Base-by-base conservation (phyloP, 2,329 filamentous ascomycete genomes). In the Coleophoma cylindrospora region DNA sequence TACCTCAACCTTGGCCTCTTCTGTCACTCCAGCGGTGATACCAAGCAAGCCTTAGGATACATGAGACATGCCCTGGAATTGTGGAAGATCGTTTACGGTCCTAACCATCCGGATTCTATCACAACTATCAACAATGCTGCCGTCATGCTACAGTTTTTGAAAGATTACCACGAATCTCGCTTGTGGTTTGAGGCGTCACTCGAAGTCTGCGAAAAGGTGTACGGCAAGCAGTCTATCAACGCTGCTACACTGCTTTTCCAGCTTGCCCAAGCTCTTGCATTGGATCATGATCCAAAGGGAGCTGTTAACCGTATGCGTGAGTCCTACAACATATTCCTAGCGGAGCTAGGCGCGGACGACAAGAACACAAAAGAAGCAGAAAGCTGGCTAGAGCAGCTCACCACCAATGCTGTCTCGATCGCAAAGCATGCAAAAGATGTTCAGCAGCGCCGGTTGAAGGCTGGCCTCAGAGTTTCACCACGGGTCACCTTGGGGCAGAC, bases 61-160 rank as follows among this genome's bases (percentile, higher is more conserved):
- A 87, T 95, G 57, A 89, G 89, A 67, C 94, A 99, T 67, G 94
- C 94, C 7, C 80, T 99, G 58, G 86, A 94, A 66, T 77, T 99
- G 55, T 97, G 92, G 92, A 96, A 96, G 75, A 81, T 97, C 61
- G 92, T 97, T 62, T 99, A 96, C 66, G 94, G 94, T 33, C 76
- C 86, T 32, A 87, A 90, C 62, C 94, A 99, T 70, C 94, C 94
- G 3, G 94, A 99, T 71, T 95, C 91, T 9, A 96, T 99, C 70
- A 99, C 95, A 9, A 97, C 94, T 14, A 87, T 97, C 71, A 99
- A 97, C 80, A 99, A 99, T 64, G 92, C 90, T 17, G 94, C 94
- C 8, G 94, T 99, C 53, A 99, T 99, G 94, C 83, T 99, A 51
- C 94, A 99, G 71, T 86, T 91, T 50, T 80, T 96, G 61, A 96